These are phyloP conservation scores for Aureoboletus auriporus DNA, from an alignment of 768 basidiomycete genomes.

Conservation along the genomic window DNA sequence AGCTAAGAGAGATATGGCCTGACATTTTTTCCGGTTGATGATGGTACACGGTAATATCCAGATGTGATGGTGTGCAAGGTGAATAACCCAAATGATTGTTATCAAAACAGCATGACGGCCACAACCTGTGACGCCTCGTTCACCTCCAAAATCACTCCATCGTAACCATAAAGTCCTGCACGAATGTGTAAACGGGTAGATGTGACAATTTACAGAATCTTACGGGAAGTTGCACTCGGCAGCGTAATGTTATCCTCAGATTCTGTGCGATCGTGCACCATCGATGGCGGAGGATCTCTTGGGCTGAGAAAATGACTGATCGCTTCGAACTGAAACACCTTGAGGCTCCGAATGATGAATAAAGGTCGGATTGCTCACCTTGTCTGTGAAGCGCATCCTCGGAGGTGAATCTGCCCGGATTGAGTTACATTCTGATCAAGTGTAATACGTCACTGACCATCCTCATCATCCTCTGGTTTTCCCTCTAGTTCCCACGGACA, in stretches of 20 bases:
- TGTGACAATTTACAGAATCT: conserved; percentile 26
- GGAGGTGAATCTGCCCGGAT: conserved; percentile 60
- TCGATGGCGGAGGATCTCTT: conserved; percentile 70
- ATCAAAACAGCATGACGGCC: conserved; percentile 64
- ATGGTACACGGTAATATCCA: background rate
- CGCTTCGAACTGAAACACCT: conserved; percentile 62
- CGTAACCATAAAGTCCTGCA: conserved; percentile 59
- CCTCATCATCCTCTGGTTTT: conserved; percentile 76
- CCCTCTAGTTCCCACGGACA: conserved; percentile 90
- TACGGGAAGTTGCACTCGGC: conserved; percentile 65
- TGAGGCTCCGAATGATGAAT: background rate
- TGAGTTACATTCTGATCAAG: background rate
- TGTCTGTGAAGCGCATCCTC: conserved; percentile 65
- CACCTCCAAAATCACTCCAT: conserved; percentile 78
- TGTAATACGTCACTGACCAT: conserved; percentile 43
- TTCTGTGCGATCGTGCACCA: conserved; percentile 76
- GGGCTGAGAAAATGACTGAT: conserved; percentile 77
- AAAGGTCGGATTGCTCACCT: conserved; percentile 37
- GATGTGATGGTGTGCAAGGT: conserved; percentile 2
- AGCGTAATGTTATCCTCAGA: conserved; percentile 69
- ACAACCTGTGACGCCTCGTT: conserved; percentile 76
- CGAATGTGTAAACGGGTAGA: background rate
- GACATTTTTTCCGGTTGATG: conserved; percentile 57
- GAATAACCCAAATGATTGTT: background rate
- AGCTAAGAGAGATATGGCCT: conserved; percentile 68